Evolutionary conservation across 495 filamentous ascomycete genomes (phyloP).

Genomic region (Penicillium pulvis): DNA sequence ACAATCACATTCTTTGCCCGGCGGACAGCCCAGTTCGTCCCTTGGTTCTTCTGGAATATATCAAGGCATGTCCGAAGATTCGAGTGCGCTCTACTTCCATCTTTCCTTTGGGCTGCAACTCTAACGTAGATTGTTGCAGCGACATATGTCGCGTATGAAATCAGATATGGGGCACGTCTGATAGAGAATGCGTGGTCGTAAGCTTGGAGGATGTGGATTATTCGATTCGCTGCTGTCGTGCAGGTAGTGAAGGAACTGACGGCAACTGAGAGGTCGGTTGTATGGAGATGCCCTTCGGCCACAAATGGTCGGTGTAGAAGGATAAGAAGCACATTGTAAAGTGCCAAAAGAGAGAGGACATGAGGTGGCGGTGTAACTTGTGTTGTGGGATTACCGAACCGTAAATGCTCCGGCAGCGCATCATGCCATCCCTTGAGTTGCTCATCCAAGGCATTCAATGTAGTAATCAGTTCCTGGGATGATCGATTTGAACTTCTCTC

Average conservation of each 20-base stretch:
- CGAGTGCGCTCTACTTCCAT: slow-evolving; percentile 30
- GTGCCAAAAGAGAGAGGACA: slow-evolving; percentile 23
- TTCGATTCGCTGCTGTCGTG: slow-evolving; percentile 24
- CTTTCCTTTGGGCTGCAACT: slow-evolving; percentile 34
- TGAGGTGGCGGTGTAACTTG: slow-evolving; percentile 16
- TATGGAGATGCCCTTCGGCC: slow-evolving; percentile 30
- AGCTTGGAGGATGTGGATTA: slow-evolving; percentile 20
- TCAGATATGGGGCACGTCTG: slow-evolving; percentile 34
- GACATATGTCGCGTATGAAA: slow-evolving; percentile 44
- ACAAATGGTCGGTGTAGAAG: slow-evolving; percentile 33
- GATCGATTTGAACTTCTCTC: slow-evolving; percentile 25
- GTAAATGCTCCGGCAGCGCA: slow-evolving; percentile 23
- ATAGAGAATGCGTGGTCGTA: slow-evolving; percentile 35
- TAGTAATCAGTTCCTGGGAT: slow-evolving; percentile 20
- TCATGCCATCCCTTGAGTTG: slow-evolving; percentile 24
- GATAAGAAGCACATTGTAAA: slow-evolving; percentile 27
- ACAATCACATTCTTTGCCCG: slow-evolving; percentile 33
- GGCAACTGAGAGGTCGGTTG: slow-evolving; percentile 25
- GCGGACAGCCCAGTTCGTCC: slow-evolving; percentile 35
- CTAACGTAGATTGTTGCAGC: slow-evolving; percentile 40
- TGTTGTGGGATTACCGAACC: slow-evolving; percentile 15
- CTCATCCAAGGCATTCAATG: slow-evolving; percentile 17
- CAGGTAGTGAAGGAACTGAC: slow-evolving; percentile 26
- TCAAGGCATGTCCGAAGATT: slow-evolving; percentile 29
- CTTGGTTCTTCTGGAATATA: slow-evolving; percentile 33